These are phyloP conservation scores for Alloteropsis angusta DNA, from an alignment of 202 grass and related monocot genomes.

Conservation along the genomic window DNA sequence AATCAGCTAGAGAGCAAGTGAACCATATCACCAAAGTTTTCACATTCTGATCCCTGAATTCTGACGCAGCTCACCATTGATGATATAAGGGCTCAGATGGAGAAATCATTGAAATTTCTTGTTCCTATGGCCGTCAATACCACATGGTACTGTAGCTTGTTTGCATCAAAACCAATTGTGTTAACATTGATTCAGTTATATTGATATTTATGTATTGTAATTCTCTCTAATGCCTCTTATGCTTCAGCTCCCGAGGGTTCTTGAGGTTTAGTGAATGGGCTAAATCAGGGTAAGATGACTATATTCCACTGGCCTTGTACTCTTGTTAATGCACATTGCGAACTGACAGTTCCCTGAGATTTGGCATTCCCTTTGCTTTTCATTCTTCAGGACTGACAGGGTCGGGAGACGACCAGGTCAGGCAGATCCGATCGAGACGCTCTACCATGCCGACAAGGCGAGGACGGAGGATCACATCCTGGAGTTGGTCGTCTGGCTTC, in stretches of 20 bases:
- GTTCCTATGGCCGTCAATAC: conserved; percentile 77
- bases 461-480: conserved; percentile 58
- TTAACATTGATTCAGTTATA: neutral
- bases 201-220: neutral
- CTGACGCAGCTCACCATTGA: conserved; percentile 48
- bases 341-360: neutral
- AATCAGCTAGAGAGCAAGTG: conserved; percentile 10
- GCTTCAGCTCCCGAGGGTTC: conserved; percentile 40
- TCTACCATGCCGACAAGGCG: conserved; percentile 66
- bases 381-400: conserved; percentile 30
- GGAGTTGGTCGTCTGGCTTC: conserved; percentile 72
- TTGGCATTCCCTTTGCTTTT: neutral
- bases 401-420: conserved; percentile 31
- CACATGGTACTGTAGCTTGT: conserved; percentile 27
- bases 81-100: conserved; percentile 56
- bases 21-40: neutral
- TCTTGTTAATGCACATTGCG: neutral
- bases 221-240: neutral
- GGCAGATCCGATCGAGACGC: conserved; percentile 53
- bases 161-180: neutral
- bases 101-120: conserved; percentile 86
- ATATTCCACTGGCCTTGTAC: neutral
- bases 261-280: conserved; percentile 60
- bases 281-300: conserved; percentile 39
- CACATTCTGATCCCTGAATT: conserved; percentile 24